Base-by-base conservation (phyloP, 1,139 yeast genomes). In the Suhomyces chickasaworum region DNA sequence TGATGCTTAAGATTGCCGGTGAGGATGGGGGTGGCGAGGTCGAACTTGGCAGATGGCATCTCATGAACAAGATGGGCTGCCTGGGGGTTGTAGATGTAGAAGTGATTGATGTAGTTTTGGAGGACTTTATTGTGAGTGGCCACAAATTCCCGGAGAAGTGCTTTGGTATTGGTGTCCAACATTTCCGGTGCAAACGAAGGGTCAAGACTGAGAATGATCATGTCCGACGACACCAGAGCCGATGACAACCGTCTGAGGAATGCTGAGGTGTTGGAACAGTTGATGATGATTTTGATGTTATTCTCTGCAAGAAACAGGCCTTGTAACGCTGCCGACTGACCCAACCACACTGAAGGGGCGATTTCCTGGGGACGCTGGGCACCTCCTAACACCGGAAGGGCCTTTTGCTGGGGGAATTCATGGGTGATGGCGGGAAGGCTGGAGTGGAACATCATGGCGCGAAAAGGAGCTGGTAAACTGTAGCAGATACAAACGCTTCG, bases 201-300 rank as follows among this genome's bases (percentile, higher is more conserved):
- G 54, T 75, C 79, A 51, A 74, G 61, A 47, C 70, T 66, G 38
- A 75, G 55, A 27, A 74, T 59, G 8, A 74, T 62, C 49, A 72
- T 65, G 52, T 75, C 77, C 7, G 75, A 68, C 6, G 75, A 65
- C 7, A 74, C 56, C 12, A 64, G 46, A 20, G 58, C 49, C 6
- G 53, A 34, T 17, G 63, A 58, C 29, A 70, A 51, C n/a, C 56
- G 52, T 20, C 53, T 48, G 41, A 70, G 55, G 49, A 74, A 74
- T 25, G 54, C 56, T 45, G 58, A 52, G 1, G 78, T 73, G 21
- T 69, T 60, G 2, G 71, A 66, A 50, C 78, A 74, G 55, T 73
- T 75, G 47, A 75, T 66, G 34, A 75, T 61, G 20, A 75, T 68
- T 54, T 73, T 73, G 45, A 71, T 64, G 45, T 69, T 66, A 44